Evolutionary conservation across 2,329 filamentous ascomycete species (phyloP).

Genomic region (Alternaria infectoria): DNA sequence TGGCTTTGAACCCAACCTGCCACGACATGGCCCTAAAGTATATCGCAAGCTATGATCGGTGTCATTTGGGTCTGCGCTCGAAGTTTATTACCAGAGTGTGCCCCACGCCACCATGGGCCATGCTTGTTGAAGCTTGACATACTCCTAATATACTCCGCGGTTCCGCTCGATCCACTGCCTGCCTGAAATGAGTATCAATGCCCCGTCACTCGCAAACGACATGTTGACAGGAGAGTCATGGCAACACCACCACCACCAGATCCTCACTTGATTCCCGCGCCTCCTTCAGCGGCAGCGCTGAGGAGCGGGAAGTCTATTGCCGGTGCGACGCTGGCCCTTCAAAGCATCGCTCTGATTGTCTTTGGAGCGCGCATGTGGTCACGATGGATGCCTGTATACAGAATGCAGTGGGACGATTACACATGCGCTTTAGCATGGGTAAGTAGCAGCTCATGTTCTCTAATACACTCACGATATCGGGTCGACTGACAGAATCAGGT

Average conservation of each 20-base stretch:
- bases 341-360: conserved; percentile 14
- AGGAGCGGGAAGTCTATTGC: conserved; percentile 10
- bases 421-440: conserved; percentile 21
- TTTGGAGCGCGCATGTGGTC: conserved; percentile 26
- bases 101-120: neutral
- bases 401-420: conserved; percentile 25
- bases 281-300: conserved; percentile 8
- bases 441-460: conserved; percentile 2
- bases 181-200: neutral
- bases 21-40: neutral
- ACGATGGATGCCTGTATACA: conserved; percentile 16
- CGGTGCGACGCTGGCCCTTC: conserved; percentile 14
- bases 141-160: neutral
- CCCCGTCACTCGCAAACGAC: neutral
- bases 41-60: neutral
- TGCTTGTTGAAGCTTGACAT: neutral
- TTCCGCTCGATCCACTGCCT: neutral
- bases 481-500: conserved; percentile 6
- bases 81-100: neutral
- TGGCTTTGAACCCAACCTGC: neutral
- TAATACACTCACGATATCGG: neutral
- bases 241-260: neutral
- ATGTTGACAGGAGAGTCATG: neutral
- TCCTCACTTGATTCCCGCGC: conserved; percentile 6
- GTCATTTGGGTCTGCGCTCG: neutral